Evolutionary conservation across 345 rosid genomes (phyloP), one percentile per base, ranked within the genome.

Genomic region (Adansonia digitata): DNA sequence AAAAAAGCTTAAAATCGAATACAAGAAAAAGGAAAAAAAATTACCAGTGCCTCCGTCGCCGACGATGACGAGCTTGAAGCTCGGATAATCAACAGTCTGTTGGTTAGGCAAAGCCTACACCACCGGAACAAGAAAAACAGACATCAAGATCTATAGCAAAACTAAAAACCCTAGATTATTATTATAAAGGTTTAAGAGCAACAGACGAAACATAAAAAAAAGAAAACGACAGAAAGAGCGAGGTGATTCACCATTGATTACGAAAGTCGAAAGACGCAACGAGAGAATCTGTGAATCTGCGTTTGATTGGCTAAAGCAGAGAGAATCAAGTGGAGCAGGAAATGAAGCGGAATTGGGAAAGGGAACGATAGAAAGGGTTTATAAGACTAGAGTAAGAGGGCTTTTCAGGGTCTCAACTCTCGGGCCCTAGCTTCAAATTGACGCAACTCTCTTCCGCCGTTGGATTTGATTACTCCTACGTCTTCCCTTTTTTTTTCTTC

Each of bases 11-110:
- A 2, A 20, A 26, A 59, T 6, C 11, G 7, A 31, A 26, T 2
- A 18, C 12, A 6, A 31, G 13, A 42, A 9, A 8, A 14, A 48
- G 5, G 34, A 10, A 57, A 37, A 17, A 8, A n/a, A 53, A 18
- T 51, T 85, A 94, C 97, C 97, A 37, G 98, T 94, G 56, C 97
- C 98, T 9, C 89, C 89, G 64, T 94, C 98, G 14, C 98, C 97
- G 3, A 94, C 98, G 70, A 94, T 85, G 37, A 94, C 93, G 42
- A 94, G 97, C 87, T 94, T n/a, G n/a, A n/a, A n/a, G n/a, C n/a
- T n/a, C n/a, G n/a, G n/a, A n/a, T n/a, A n/a, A 74, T 84, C 82
- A 0, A 92, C 91, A 35, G 87, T 84, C 75, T 79, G 88, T 79
- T 83, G 96, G 62, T 86, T 89, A 5, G 90, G 94, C 63, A 92